Evolutionary conservation across 305 asterid genomes (phyloP).

Genomic region (Plantago coronopus): DNA sequence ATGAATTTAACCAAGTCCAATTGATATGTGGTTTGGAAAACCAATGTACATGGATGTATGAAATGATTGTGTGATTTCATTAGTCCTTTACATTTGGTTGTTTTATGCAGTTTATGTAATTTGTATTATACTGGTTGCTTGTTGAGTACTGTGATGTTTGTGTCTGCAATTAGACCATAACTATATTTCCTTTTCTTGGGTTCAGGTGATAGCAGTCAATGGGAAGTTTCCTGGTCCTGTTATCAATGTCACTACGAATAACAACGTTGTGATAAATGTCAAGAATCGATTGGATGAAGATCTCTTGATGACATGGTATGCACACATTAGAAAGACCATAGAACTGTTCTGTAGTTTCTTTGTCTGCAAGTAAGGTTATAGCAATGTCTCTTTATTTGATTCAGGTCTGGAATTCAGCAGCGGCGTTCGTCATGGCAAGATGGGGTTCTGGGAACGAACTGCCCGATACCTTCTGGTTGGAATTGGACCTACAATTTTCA

Average conservation of each 20-base stretch:
- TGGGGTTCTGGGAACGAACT: slow-evolving; percentile 85
- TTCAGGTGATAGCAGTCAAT: slow-evolving; percentile 89
- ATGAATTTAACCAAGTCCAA: too few species aligned
- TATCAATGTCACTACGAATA: slow-evolving; percentile 79
- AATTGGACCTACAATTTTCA: slow-evolving; percentile 96
- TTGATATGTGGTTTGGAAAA: too few species aligned
- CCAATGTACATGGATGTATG: too few species aligned
- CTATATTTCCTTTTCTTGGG: slow-evolving; percentile 5
- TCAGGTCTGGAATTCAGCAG: slow-evolving; percentile 90
- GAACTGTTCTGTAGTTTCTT: background rate
- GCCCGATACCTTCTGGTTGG: slow-evolving; percentile 74
- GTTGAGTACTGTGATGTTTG: background rate
- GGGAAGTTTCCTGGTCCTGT: slow-evolving; percentile 79
- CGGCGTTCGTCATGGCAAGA: slow-evolving; percentile 93
- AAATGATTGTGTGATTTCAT: too few species aligned
- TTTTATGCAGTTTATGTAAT: too few species aligned
- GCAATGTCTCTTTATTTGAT: slow-evolving; percentile 3
- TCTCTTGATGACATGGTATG: slow-evolving; percentile 78
- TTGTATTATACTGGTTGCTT: too few species aligned
- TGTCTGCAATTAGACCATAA: slow-evolving; percentile 2
- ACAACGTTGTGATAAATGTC: slow-evolving; percentile 78
- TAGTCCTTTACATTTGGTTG: too few species aligned
- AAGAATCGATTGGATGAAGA: slow-evolving; percentile 75
- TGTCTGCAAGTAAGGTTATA: background rate
- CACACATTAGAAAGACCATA: background rate